Percentiles rank a stretch among this genome's conserved stretches.
phyloP scores from a whole-genome alignment of 2,329 filamentous ascomycete genomes.

The Alternaria rosae region DNA sequence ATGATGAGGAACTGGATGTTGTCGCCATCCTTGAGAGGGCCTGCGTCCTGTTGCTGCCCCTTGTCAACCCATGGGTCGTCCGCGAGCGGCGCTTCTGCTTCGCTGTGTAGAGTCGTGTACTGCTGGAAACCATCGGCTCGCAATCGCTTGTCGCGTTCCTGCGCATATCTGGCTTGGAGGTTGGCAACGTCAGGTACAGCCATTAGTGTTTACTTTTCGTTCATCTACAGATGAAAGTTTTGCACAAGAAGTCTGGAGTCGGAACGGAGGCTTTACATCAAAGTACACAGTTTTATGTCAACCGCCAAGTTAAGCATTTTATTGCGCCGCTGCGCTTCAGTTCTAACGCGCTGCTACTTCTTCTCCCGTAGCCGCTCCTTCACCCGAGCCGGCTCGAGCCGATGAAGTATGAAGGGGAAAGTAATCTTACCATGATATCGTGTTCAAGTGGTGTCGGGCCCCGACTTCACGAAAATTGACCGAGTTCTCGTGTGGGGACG shows the following conservation, averaged over 20 bases:
- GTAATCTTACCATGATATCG: background rate
- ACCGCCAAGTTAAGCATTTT: background rate
- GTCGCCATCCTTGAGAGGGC: constrained; percentile 6
- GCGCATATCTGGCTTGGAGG: constrained; percentile 3
- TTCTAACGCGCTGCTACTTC: background rate
- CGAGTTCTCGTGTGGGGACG: constrained; percentile 1
- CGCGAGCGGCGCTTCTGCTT: constrained; percentile 1
- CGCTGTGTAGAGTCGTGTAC: constrained; percentile 2
- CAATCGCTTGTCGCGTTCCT: constrained; percentile 9
- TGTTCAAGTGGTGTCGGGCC: constrained; percentile 1
- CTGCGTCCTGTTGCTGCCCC: background rate
- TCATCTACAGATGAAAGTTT: background rate
- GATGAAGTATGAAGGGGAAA: background rate
- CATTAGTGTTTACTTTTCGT: background rate
- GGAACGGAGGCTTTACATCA: background rate
- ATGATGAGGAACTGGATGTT: constrained; percentile 12
- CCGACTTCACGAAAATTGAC: constrained; percentile 3
- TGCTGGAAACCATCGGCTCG: constrained; percentile 5
- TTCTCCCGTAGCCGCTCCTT: background rate
- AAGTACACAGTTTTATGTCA: background rate
- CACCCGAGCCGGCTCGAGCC: background rate
- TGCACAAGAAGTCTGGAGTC: background rate
- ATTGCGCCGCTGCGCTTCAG: background rate
- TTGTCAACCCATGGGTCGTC: constrained; percentile 4
- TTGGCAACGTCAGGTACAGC: background rate